phyloP scores from a whole-genome alignment of 1,284 basidiomycete genomes.

The Moesziomyces aphidis region DNA sequence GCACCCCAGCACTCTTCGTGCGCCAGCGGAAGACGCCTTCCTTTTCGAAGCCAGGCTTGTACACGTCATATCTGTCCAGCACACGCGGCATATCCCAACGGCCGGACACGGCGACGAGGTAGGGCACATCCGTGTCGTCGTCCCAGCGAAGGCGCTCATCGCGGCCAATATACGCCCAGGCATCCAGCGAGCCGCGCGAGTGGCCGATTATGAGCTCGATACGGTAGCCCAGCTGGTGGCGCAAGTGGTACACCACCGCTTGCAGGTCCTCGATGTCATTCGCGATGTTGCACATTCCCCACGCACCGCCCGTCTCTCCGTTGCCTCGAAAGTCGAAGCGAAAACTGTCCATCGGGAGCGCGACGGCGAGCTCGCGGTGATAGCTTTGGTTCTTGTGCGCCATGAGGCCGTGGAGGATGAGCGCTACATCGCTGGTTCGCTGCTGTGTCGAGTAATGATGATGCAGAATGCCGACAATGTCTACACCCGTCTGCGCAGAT shows the following conservation, averaged over 20 bases:
- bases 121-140: constrained; percentile 2
- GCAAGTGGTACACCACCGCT: constrained; percentile 9
- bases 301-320: constrained; percentile 2
- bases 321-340: constrained; percentile 79
- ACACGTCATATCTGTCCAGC: constrained; percentile 6
- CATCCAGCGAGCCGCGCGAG: constrained; percentile 10
- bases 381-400: constrained; percentile 76
- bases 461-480: constrained; percentile 3
- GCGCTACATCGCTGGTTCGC: constrained; percentile 6
- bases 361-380: constrained; percentile 76
- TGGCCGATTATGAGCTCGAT: constrained; percentile 9
- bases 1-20: constrained; percentile 1
- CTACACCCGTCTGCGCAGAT: constrained; percentile 1
- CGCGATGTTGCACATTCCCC: constrained; percentile 6
- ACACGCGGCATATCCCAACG: constrained; percentile 1
- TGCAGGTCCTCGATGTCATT: constrained; percentile 19
- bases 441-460: constrained; percentile 1
- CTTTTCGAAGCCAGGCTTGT: constrained; percentile 7
- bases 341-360: constrained; percentile 79
- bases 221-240: constrained; percentile 4
- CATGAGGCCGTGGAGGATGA: constrained; percentile 42
- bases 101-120: constrained; percentile 2
- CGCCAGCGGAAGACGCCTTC: constrained; percentile 6
- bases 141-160: constrained; percentile 6
- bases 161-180: constrained; percentile 3